Conservation (phyloP, 148 eudicot genomes). For the Cornus suecica region DNA sequence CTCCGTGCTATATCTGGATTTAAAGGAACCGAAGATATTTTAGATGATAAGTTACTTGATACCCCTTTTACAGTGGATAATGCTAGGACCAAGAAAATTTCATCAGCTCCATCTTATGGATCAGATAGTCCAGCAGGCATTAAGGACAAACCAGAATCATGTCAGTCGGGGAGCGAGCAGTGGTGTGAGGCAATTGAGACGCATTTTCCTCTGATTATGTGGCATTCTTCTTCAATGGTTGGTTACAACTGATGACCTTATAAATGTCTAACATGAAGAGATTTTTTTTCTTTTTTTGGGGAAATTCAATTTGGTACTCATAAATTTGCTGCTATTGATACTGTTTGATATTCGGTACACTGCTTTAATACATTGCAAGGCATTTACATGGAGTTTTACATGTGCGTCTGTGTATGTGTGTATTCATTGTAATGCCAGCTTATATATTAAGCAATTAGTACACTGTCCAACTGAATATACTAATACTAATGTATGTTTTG, state of each 20-base stretch:
- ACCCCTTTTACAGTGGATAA: slow-evolving; percentile 78
- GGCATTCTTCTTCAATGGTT: slow-evolving; percentile 75
- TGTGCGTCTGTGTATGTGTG: no score
- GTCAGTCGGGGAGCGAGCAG: slow-evolving; percentile 43
- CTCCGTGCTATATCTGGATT: slow-evolving; percentile 98
- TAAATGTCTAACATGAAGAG: not conserved
- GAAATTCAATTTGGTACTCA: no score
- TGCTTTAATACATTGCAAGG: not conserved
- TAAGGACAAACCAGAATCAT: slow-evolving; percentile 29
- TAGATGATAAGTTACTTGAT: slow-evolving; percentile 58
- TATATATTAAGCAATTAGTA: not conserved
- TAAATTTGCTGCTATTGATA: not conserved
- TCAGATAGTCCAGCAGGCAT: slow-evolving; percentile 30
- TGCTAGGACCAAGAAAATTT: slow-evolving; percentile 73
- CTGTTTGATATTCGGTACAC: not conserved
- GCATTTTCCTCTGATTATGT: slow-evolving; percentile 57
- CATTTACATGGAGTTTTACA: not conserved
- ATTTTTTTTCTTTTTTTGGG: no score
- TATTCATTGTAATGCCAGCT: not conserved
- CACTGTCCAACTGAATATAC: not conserved
- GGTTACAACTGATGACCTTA: slow-evolving; percentile 20
- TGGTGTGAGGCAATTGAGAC: slow-evolving; percentile 75
- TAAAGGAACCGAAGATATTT: slow-evolving; percentile 92
- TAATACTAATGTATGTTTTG: not conserved
- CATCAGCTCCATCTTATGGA: slow-evolving; percentile 87